These are phyloP conservation scores for Jacaranda copaia DNA, from an alignment of 257 asterid species.

Conservation along the genomic window DNA sequence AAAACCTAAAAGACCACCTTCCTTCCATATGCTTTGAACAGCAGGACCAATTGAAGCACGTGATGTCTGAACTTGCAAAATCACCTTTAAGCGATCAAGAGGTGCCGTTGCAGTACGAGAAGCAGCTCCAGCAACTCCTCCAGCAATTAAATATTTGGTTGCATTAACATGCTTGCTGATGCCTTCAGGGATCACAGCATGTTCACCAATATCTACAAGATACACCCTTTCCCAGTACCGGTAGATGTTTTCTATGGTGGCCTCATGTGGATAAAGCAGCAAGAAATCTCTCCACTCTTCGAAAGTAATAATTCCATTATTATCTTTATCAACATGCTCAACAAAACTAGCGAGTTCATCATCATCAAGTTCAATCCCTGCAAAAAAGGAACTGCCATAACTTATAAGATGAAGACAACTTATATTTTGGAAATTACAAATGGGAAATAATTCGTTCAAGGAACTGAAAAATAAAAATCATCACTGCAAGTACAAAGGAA, in stretches of 20 bases:
- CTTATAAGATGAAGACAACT: constrained; percentile 66
- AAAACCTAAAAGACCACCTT: constrained; percentile 74
- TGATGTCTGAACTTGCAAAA: constrained; percentile 87
- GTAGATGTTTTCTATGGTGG: constrained; percentile 89
- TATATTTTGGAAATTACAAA: constrained; percentile 25
- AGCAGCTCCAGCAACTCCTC: constrained; percentile 98
- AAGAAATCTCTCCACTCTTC: constrained; percentile 99
- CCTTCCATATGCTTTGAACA: constrained; percentile 68
- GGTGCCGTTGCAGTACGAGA: constrained; percentile 98
- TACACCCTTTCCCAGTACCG: constrained; percentile 92
- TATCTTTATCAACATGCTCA: constrained; percentile 95
- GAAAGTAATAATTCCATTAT: constrained; percentile 91
- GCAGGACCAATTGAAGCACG: constrained; percentile 75
- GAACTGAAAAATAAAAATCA: constrained; percentile 19
- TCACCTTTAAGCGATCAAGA: constrained; percentile 90
- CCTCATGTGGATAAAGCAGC: constrained; percentile 95
- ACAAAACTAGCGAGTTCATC: constrained; percentile 96
- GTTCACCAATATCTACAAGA: constrained; percentile 96
- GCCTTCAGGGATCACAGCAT: constrained; percentile 93
- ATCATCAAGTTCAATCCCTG: constrained; percentile 94
- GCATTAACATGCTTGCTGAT: constrained; percentile 90
- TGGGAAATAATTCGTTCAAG: constrained; percentile 8
- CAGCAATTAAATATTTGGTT: constrained; percentile 82
- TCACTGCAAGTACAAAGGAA: neutral
- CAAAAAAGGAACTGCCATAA: constrained; percentile 68